Conservation (phyloP, 2,329 filamentous ascomycete genomes). For the Xylariaceae sp. region DNA sequence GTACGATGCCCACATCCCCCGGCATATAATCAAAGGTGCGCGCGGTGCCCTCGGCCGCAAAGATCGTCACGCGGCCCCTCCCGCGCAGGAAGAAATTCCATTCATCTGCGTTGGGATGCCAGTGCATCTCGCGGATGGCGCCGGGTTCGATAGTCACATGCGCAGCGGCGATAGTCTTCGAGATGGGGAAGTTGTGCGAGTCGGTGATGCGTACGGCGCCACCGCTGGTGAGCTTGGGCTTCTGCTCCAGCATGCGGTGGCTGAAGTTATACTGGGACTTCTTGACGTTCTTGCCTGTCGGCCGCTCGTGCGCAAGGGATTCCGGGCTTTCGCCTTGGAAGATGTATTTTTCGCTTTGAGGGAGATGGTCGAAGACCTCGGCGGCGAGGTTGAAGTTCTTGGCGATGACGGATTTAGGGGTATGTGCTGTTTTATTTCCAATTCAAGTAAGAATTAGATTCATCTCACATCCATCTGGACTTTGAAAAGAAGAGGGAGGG, state of each 20-base stretch:
- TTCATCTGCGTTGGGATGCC: conserved; percentile 74
- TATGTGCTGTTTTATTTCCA: conserved; percentile 46
- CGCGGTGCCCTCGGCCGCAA: conserved; percentile 61
- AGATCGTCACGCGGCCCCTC: conserved; percentile 67
- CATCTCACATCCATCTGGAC: too few species aligned
- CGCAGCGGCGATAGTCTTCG: conserved; percentile 66
- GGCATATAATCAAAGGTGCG: conserved; percentile 70
- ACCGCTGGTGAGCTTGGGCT: conserved; percentile 59
- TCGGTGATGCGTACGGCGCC: conserved; percentile 70
- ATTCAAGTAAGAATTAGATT: too few species aligned
- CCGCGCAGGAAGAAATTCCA: conserved; percentile 76
- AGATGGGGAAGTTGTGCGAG: conserved; percentile 69
- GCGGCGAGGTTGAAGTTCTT: conserved; percentile 72
- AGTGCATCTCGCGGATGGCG: conserved; percentile 73
- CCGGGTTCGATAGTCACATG: conserved; percentile 66
- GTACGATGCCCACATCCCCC: conserved; percentile 73
- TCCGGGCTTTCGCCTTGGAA: conserved; percentile 64
- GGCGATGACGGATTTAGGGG: conserved; percentile 62
- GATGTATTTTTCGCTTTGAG: conserved; percentile 66
- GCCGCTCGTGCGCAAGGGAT: conserved; percentile 59
- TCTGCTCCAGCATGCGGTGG: conserved; percentile 65
- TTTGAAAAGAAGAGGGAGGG: too few species aligned
- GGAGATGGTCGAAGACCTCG: conserved; percentile 64
- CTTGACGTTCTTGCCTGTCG: conserved; percentile 55
- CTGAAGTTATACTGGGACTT: conserved; percentile 64